Conservation (phyloP, 148 eudicot genomes). For the Persicaria maculosa region DNA sequence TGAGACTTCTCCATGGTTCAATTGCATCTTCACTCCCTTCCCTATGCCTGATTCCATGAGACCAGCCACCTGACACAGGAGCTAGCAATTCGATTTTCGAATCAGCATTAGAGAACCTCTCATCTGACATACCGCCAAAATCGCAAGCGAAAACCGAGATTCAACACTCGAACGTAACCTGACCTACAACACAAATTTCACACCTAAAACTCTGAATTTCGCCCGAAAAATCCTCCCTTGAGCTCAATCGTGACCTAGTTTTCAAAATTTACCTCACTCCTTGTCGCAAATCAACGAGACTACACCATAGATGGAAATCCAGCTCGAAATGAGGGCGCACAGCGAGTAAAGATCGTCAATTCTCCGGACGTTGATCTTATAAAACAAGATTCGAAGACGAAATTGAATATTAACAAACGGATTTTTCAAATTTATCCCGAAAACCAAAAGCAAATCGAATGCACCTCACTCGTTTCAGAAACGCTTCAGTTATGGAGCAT, state of each 20-base stretch:
- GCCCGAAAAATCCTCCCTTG: background rate
- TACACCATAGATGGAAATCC: background rate
- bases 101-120: slow-evolving; percentile 1
- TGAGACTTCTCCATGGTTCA: slow-evolving; percentile 21
- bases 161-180: background rate
- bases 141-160: background rate
- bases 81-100: background rate
- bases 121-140: slow-evolving; percentile 5
- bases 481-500: background rate
- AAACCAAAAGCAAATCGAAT: background rate
- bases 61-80: slow-evolving; percentile 3
- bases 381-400: background rate
- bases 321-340: background rate
- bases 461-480: background rate
- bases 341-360: background rate
- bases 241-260: background rate
- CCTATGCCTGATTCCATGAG: slow-evolving; percentile 6
- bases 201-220: background rate
- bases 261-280: background rate
- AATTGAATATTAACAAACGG: background rate
- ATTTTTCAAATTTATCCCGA: background rate
- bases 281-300: background rate
- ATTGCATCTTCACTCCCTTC: slow-evolving; percentile 17
- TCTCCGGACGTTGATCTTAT: background rate
- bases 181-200: background rate